Evolutionary conservation across 2,329 filamentous ascomycete species (phyloP), one percentile per base, ranked within the genome.

Genomic region (Xylaria sp.): DNA sequence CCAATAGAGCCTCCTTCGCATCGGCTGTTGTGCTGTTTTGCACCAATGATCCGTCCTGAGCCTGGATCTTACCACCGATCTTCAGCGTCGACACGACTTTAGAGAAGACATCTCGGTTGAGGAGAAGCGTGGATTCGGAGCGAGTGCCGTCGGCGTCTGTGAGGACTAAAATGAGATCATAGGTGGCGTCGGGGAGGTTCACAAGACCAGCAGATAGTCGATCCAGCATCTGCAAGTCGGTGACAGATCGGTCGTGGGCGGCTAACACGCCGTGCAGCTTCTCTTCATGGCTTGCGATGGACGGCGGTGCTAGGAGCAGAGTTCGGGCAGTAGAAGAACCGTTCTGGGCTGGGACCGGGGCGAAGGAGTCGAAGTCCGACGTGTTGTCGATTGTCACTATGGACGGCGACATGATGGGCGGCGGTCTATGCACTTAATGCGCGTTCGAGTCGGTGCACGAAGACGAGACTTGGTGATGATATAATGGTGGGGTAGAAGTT

Each of bases 141-240:
- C 80, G 75, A 44, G 85, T 79, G 61, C 86, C 86, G 68, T 91
- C 86, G 53, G 87, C 81, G 72, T 92, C 91, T 60, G 90, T 88
- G 59, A 97, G 86, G 49, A 99, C 82, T 44, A 97, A 83, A 40
- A 97, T 83, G 40, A 89, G 75, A 71, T 95, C 90, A 78, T 99
- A 99, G 50, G 90, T 89, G 44, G 84, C 77, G 49, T 83, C 64
- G 1, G 92, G 89, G 0, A 99, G 85, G 7, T 86, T 78, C 52
- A 94, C 90, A 37, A 96, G 80, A 57, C 91, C 91, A 34, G 90
- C 84, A 1, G 90, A 86, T 39, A 99, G 83, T 47, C 94, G 91
- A 76, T 99, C 94, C 57, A 99, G 89, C 94, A 99, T 99, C 74
- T 97, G 94, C 48, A 99, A 81, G 70, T 99, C 94, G 58, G 92